A percentile compares a stretch with the other conserved stretches of the same genome.
Conservation (phyloP, 371 early-diverging fungal genomes). For the Batkoa obscura region DNA sequence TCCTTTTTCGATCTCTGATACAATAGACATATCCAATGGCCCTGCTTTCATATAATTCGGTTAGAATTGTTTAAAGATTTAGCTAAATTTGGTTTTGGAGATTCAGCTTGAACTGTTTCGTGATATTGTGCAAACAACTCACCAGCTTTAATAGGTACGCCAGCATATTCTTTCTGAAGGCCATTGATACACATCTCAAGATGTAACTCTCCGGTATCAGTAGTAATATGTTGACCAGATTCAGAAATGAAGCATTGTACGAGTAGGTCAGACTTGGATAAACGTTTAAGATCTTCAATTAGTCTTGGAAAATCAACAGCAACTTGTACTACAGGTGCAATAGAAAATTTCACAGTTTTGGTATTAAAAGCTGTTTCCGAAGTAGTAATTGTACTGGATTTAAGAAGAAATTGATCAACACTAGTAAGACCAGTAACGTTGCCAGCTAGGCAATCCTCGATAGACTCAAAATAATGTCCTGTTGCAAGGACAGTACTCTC, state of each 20-base stretch:
- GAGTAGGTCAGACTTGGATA: constrained; percentile 97
- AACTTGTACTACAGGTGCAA: constrained; percentile 96
- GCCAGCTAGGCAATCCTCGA: constrained; percentile 99
- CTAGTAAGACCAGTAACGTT: constrained; percentile 99
- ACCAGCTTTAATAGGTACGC: constrained; percentile 83
- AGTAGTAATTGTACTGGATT: constrained; percentile 97
- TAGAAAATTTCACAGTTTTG: constrained; percentile 99
- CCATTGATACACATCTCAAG: constrained; percentile 99
- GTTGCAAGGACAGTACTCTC: constrained; percentile 99
- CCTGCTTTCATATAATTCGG: constrained; percentile 97
- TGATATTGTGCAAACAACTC: constrained; percentile 96
- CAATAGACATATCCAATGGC: constrained; percentile 77
- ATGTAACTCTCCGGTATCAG: constrained; percentile 99
- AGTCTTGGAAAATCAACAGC: constrained; percentile 98
- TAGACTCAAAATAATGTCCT: constrained; percentile 94
- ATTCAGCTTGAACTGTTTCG: constrained; percentile 84
- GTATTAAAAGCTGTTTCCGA: constrained; percentile 85
- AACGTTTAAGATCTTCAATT: constrained; percentile 96
- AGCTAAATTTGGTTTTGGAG: constrained; percentile 61
- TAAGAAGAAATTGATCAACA: constrained; percentile 97
- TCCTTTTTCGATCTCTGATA: constrained; percentile 69
- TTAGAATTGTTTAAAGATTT: constrained; percentile 99
- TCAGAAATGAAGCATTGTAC: constrained; percentile 84
- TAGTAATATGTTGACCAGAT: constrained; percentile 97
- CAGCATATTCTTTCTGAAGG: constrained; percentile 98